Evolutionary conservation across 176 grass and related monocot genomes (phyloP).

Genomic region (Eremochloa ophiuroides): DNA sequence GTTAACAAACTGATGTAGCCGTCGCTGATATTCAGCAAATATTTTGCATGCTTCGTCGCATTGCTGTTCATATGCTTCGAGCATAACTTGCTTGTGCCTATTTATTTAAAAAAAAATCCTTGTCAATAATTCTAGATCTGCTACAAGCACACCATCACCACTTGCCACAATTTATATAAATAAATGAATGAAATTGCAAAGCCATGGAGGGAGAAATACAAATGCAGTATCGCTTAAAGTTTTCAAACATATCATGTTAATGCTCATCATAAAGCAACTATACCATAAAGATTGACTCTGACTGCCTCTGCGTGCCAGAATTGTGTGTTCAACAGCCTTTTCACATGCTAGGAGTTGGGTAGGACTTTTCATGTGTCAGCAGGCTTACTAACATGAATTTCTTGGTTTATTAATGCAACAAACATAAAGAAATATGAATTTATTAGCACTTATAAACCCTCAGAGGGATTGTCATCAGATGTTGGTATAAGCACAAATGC

Average conservation of each 20-base stretch:
- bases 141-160: not conserved
- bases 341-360: not conserved
- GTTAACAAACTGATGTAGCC: conserved; percentile 85
- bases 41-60: conserved; percentile 92
- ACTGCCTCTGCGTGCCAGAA: not conserved
- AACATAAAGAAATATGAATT: not conserved
- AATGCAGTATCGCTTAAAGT: not conserved
- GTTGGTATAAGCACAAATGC: not conserved
- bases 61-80: conserved; percentile 92
- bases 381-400: not conserved
- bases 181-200: conserved; percentile 1
- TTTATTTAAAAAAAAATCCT: not conserved
- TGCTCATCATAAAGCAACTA: not conserved
- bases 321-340: not conserved
- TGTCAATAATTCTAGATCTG: not conserved
- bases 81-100: conserved; percentile 93
- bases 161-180: not conserved
- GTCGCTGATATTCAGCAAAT: conserved; percentile 89
- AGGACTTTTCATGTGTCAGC: not conserved
- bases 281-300: not conserved
- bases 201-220: not conserved
- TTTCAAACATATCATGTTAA: not conserved
- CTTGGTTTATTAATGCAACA: not conserved
- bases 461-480: not conserved
- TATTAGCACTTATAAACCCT: not conserved